These are phyloP conservation scores for Aspergillus brasiliensis DNA, from an alignment of 2,329 filamentous ascomycete species.

Conservation along the genomic window DNA sequence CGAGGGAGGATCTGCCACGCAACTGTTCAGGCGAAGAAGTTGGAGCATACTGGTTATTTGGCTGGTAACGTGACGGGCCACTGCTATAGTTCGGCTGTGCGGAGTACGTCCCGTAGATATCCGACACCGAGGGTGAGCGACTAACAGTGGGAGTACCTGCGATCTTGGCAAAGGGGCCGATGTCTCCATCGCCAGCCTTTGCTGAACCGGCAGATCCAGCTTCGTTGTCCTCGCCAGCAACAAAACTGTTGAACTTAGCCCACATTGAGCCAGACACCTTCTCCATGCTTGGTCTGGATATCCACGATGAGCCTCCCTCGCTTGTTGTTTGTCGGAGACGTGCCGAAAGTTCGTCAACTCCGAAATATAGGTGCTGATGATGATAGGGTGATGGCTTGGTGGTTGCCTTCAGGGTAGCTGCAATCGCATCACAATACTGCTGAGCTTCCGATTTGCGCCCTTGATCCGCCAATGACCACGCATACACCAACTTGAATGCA, in stretches of 20 bases:
- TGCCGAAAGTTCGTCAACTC: slow-evolving; percentile 80
- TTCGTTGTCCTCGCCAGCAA: slow-evolving; percentile 84
- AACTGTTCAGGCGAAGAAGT: slow-evolving; percentile 56
- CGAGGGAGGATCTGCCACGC: slow-evolving; percentile 52
- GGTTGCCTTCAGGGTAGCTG: slow-evolving; percentile 72
- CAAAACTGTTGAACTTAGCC: slow-evolving; percentile 94
- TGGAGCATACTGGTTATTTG: slow-evolving; percentile 48
- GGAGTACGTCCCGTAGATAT: slow-evolving; percentile 68
- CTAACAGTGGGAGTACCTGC: slow-evolving; percentile 74
- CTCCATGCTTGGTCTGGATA: slow-evolving; percentile 92
- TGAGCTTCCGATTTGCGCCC: slow-evolving; percentile 81
- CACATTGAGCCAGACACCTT: slow-evolving; percentile 90
- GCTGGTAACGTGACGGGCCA: slow-evolving; percentile 47
- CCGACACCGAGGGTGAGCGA: slow-evolving; percentile 71
- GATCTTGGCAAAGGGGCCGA: slow-evolving; percentile 81
- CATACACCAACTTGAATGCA: slow-evolving; percentile 88
- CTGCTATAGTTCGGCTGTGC: slow-evolving; percentile 36
- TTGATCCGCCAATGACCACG: slow-evolving; percentile 78
- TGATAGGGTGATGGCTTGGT: slow-evolving; percentile 87
- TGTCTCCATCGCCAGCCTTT: slow-evolving; percentile 60
- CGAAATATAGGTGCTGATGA: slow-evolving; percentile 70
- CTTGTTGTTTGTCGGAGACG: slow-evolving; percentile 83
- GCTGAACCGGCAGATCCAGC: slow-evolving; percentile 59
- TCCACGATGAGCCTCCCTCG: slow-evolving; percentile 81
- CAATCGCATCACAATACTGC: slow-evolving; percentile 87